Base-by-base conservation (phyloP, 441 rosid species). In the Macaranga tanarius region DNA sequence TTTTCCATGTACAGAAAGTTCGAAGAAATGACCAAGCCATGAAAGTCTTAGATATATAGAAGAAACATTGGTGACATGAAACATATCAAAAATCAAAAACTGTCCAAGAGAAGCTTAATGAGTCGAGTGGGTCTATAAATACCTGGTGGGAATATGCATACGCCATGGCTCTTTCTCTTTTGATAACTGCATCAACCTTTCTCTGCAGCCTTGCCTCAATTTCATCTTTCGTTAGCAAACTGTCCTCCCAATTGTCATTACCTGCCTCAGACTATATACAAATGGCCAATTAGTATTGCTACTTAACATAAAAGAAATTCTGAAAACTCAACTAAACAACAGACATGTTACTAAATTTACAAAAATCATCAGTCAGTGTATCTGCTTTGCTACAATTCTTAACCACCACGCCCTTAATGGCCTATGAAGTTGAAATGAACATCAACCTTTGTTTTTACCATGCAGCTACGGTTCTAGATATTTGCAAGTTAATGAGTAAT, bases 141-240 rank as follows among this genome's bases (percentile, higher is more conserved):
- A 92, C 99, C 97, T 93, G 96, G 81, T 86, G 85, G 73, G 99
- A 92, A 69, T 89, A 85, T 44, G 99, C 90, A 84, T 91, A 95
- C 17, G 98, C 88, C 93, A 90, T 89, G 48, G 95, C 88, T 73
- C 98, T 76, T 72, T 95, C 95, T 85, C 97, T 84, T 66, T 90
- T 93, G 85, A 89, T 77, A 71, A 82, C 72, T 0, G 98, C 99
- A 55, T 93, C 90, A 61, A 78, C 88, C 83, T 88, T 95, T 70
- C 84, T 85, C 78, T 87, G 96, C 79, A 87, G 51, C 83, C 96
- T 87, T 12, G 85, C 86, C 42, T 90, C 96, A 45, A 82, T 82
- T 81, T 91, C 92, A 77, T 88, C 95, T 81, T 90, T 95, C 5
- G 97, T 83, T 40, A 92, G 84, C 77, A 86, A 52, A 77, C 99